These are phyloP conservation scores for Diaporthe citriasiana DNA, from an alignment of 2,329 filamentous ascomycete genomes.

Conservation along the genomic window DNA sequence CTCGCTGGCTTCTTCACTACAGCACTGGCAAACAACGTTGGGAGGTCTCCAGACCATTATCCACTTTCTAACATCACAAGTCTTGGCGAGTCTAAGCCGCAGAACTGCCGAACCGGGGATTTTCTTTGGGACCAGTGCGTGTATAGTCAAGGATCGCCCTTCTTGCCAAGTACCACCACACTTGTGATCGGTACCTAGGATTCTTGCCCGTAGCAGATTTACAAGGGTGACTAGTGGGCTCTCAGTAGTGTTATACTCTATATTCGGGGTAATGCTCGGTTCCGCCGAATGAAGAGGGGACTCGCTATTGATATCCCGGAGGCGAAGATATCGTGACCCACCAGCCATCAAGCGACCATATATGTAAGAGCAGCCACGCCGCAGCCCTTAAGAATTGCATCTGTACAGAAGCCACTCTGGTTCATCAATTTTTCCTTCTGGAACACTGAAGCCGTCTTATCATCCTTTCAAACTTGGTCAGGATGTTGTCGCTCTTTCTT, in stretches of 20 bases:
- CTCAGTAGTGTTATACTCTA: neutral
- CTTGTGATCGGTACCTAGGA: conserved; percentile 5
- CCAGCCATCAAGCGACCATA: neutral
- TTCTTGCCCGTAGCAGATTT: conserved; percentile 1
- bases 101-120: neutral
- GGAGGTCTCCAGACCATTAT: neutral
- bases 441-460: neutral
- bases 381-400: too few relatives aligned
- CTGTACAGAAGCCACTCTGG: neutral
- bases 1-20: neutral
- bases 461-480: neutral
- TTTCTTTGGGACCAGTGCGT: neutral
- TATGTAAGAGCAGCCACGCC: neutral
- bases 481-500: conserved; percentile 12
- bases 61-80: neutral
- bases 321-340: neutral
- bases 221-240: neutral
- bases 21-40: neutral
- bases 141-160: neutral
- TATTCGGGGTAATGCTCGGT: neutral
- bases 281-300: neutral
- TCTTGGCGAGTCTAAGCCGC: neutral
- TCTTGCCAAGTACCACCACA: neutral
- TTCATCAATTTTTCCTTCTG: neutral
- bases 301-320: neutral